Base-by-base conservation (phyloP, 164 flowering plant species). In the Tetrastigma voinierianum region DNA sequence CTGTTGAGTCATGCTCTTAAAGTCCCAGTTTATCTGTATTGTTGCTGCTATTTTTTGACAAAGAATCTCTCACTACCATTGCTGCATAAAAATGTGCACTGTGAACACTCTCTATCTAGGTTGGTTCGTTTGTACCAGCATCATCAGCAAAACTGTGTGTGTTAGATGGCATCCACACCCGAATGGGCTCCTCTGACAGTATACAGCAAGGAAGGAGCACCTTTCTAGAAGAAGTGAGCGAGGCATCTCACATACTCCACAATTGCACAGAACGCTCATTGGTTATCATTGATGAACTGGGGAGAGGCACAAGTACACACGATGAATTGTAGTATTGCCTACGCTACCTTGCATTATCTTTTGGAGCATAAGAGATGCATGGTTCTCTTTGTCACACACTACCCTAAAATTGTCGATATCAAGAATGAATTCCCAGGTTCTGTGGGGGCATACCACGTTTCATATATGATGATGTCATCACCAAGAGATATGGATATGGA, bases 251-350 rank as follows among this genome's bases (percentile, higher is more conserved):
- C 68, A 90, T 95, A 74, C 85, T 92, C 53, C 81, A 73, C 14
- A 77, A 73, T 20, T 87, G 91, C 78, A 81, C 97, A 4, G 47
- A 81, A 21, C 78, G 70, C 20, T 95, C 99, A 0, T 78, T 95
- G 67, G 91, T 95, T 43, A 88, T 95, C 67, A 75, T 95, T 46
- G 98, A 95, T 76, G 99, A 92, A 79, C 91, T 95, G 56, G 99
- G 99, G n/a, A 77, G 99, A 76, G 99, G 97, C 64, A 95, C 99
- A 24, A 95, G 98, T 68, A 95, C 99, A 40, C 98, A 95, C 74
- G 99, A 95, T 77, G 99, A 97, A n/a, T n/a, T 16, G 93, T 88
- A 20, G 96, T 98, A 87, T 95, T 80, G 98, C 99, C 65, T 87
- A 90, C 74, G 97, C 98, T 45, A 81, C 97, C 55, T 69, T 95